Conservation (phyloP, 2,329 filamentous ascomycete species). For the Ascochyta rabiei region DNA sequence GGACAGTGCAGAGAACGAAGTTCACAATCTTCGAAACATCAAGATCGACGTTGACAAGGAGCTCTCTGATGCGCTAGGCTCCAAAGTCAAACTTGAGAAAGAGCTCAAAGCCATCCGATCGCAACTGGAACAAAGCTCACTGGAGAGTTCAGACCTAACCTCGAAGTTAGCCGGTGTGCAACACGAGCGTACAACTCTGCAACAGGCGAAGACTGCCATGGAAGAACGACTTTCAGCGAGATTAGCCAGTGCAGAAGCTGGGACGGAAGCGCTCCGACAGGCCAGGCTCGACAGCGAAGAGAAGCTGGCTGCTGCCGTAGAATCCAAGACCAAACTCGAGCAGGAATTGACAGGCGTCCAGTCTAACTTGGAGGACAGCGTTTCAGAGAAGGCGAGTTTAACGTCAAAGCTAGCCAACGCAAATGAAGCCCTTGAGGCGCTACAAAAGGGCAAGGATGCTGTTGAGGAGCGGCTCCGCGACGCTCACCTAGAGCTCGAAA, state of each 20-base stretch:
- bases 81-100: slow-evolving; percentile 4
- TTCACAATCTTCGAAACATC: slow-evolving; percentile 19
- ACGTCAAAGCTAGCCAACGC: background rate
- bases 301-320: background rate
- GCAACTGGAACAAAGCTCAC: background rate
- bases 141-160: background rate
- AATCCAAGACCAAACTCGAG: background rate
- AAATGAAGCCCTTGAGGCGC: background rate
- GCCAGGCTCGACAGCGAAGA: slow-evolving; percentile 16
- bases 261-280: slow-evolving; percentile 21
- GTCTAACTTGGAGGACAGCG: background rate
- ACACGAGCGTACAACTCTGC: background rate
- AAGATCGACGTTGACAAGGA: slow-evolving; percentile 14
- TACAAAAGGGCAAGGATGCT: slow-evolving; percentile 15
- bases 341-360: background rate
- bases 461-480: slow-evolving; percentile 15
- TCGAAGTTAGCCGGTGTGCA: background rate
- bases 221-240: slow-evolving; percentile 7
- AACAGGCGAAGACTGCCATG: background rate
- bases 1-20: slow-evolving; percentile 26
- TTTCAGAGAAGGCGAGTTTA: background rate
- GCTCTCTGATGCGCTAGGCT: background rate
- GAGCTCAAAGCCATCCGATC: background rate
- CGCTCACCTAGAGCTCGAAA: slow-evolving; percentile 25
- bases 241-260: slow-evolving; percentile 24